Base-by-base conservation (phyloP, 352 stramenopile species). In the Globisporangium barbulae region DNA sequence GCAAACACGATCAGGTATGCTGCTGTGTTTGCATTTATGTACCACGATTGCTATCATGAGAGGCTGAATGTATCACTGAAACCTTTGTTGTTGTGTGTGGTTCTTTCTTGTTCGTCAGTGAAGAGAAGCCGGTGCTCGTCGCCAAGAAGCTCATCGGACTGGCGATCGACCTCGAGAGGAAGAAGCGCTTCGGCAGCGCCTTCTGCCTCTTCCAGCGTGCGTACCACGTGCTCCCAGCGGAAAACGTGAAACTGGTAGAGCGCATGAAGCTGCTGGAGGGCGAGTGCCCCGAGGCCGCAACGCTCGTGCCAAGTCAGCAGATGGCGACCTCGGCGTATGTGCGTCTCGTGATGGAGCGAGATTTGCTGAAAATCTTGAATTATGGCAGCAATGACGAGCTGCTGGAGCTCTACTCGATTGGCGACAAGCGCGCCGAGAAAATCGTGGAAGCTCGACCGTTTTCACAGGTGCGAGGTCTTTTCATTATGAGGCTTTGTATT, bases 91-190 rank as follows among this genome's bases (percentile, higher is more conserved):
- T 19, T 31, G 25, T 21, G 28, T 50, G 19, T 21, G 33, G 12
- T 54, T 25, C n/a, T 19, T 39, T n/a, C 9, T 17, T 22, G 8
- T 8, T 5, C 33, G 2, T 25, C 42, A 72, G 57, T 19, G 62
- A 70, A 21, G 39, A 67, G 22, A 70, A 68, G 17, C 60, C 73
- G 0, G 66, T 77, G 22, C n/a, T 80, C 19, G 61, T 84, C 3
- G 81, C 79, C 1, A 90, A 90, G 58, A 69, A 78, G n/a, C 72
- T 90, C 33, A 79, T 90, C 37, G 57, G 63, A n/a, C 50, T 83
- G 19, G 81, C 79, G 0, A 83, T 90, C 25, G 68, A 68, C 21
- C 68, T 87, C 21, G 78, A 90, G 54, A 83, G 75, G 47, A 75
- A 69, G 47, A 66, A 64, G 59, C 76, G 68, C 9, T 69, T 73